Evolutionary conservation across 1,139 yeast species (phyloP), one percentile per base, ranked within the genome.

Genomic region (Nakaseomyces uthaithaninus): DNA sequence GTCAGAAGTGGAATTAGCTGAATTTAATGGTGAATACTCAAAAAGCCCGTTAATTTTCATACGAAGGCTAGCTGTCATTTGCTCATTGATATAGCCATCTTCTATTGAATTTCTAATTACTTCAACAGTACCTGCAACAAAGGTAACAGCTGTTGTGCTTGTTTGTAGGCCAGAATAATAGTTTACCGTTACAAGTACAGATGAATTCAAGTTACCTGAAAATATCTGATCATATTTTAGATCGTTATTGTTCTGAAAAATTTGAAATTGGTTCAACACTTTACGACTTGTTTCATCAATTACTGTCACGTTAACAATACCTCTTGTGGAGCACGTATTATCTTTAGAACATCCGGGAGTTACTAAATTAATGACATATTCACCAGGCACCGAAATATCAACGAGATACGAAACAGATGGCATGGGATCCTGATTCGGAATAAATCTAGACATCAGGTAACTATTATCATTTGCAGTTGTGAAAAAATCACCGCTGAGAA

Each of bases 281-380:
- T 72, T 64, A 15, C 70, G 71, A 8, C 60, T 53, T 3, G 59
- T 56, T 4, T 54, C 52, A 31, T 72, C 69, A 36, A 66, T 66
- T 2, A 89, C 68, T 0, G 94, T 72, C 0, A 81, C 95, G 51
- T 84, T 83, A 4, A 85, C 91, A 23, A 76, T 74, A 4, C 94
- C 87, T 57, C 99, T 73, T 17, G 65, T 49, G 19, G 59, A 52
- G 62, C 99, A 91, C 0, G 94, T 72, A 35, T 67, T 64, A 56
- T 85, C 95, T 8, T 55, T 61, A 2, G 64, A 46, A 63, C 99
- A 91, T 0, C 98, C 97, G 0, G 96, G 96, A 0, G 98, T 91
- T 50, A 74, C 77, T 43, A 89, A 53, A 41, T 77, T 66, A 25
- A 91, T 68, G 0, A 86, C 69, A 59, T 86, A 91, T 47, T 77